Evolutionary conservation across 495 filamentous ascomycete genomes (phyloP), one percentile per base, ranked within the genome.

Genomic region (Chaetomidium leptoderma): DNA sequence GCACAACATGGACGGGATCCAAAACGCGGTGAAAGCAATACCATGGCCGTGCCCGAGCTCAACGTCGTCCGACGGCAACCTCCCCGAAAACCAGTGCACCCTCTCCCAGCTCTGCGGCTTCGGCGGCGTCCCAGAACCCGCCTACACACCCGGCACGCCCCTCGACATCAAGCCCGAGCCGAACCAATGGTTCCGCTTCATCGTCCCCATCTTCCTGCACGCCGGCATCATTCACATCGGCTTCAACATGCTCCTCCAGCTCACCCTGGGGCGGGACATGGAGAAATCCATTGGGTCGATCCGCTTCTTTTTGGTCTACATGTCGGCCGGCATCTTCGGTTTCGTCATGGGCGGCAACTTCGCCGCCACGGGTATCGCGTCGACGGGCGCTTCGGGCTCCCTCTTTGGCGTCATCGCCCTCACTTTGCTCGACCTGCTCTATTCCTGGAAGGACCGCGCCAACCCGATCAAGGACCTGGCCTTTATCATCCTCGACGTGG

Each of bases 151-250:
- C 24, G 71, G 68, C 3, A 69, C 71, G 39, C 56, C 58, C 2
- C 50, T 64, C 29, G 44, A 67, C 23, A 68, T 72, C 62, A 62
- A 53, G 21, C 76, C 76, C n/a, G 71, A 78, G 52, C 93, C 93
- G 16, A 85, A 97, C 64, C 93, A 98, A 69, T 97, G 93, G 93
- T 98, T 83, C 68, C 86, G 93, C 49, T 97, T 98, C 74, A 96
- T 98, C 68, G 74, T 85, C 17, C 93, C 93, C 44, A 97, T 98
- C 55, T 98, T 98, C 76, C 71, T 97, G 58, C 93, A 98, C 66
- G 90, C 88, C 26, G 93, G 93, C 6, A 73, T 98, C 40, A 83
- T 98, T 60, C 93, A 98, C 73, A 95, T 98, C 57, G 86, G 81
- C 13, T 97, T 97, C 81, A 98, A 98, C 69, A 78, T 97, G 75